phyloP scores from a whole-genome alignment of 2,329 filamentous ascomycete genomes.

The Venturia oleaginea region DNA sequence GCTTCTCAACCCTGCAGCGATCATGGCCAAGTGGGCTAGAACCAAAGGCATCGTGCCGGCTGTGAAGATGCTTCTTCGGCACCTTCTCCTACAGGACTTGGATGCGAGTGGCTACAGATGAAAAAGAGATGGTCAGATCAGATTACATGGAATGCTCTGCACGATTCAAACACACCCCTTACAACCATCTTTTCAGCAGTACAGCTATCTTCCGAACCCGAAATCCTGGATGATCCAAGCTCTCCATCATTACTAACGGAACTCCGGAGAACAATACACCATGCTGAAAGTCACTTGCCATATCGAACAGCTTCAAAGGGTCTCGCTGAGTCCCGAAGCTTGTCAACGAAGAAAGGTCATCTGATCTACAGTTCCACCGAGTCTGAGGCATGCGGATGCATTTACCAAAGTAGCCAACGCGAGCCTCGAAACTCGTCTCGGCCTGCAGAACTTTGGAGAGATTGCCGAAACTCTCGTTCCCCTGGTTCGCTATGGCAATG shows the following conservation, averaged over 20 bases:
- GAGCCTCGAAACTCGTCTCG: background rate
- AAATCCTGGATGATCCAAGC: background rate
- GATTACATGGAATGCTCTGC: background rate
- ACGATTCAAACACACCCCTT: background rate
- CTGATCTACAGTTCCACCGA: background rate
- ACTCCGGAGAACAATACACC: background rate
- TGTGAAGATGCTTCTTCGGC: background rate
- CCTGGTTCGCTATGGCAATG: background rate
- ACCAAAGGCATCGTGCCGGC: background rate
- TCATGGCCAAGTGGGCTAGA: background rate
- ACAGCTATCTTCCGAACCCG: background rate
- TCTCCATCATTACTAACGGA: background rate
- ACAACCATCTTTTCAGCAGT: background rate
- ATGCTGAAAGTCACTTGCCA: background rate
- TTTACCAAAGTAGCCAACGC: background rate
- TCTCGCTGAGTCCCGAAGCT: background rate
- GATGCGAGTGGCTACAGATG: background rate
- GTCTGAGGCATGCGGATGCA: background rate
- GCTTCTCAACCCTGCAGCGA: background rate
- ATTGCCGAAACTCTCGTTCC: background rate
- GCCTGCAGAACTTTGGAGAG: background rate
- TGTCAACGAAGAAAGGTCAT: background rate
- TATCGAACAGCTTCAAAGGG: background rate
- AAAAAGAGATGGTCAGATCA: background rate
- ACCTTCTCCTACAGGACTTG: background rate